phyloP scores from a whole-genome alignment of 176 grass and related monocot genomes.

The Bonia amplexicaulis region DNA sequence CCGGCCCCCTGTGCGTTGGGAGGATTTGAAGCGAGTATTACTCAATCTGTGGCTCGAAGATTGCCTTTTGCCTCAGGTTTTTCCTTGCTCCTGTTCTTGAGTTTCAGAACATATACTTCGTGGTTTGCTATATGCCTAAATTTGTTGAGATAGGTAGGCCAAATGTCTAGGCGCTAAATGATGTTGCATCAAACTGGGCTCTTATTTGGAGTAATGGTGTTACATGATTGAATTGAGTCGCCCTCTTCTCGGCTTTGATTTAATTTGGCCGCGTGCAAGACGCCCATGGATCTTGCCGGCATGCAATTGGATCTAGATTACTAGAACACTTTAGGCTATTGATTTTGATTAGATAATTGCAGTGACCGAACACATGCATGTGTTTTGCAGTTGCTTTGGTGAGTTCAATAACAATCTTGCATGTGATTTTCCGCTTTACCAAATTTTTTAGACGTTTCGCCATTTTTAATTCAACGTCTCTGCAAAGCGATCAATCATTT shows the following conservation, averaged over 20 bases:
- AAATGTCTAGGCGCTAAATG: neutral
- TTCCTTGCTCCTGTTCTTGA: neutral
- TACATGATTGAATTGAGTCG: neutral
- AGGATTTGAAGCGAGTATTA: constrained; percentile 26
- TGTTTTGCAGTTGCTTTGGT: neutral
- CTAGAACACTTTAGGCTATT: neutral
- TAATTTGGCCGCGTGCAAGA: neutral
- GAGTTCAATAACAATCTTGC: neutral
- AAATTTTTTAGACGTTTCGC: neutral
- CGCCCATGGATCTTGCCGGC: neutral
- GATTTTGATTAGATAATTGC: neutral
- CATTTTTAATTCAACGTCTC: neutral
- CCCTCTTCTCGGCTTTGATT: neutral
- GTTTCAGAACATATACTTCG: neutral
- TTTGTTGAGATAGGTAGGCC: neutral
- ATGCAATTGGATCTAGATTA: neutral
- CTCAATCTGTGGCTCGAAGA: neutral
- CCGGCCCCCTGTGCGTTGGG: neutral
- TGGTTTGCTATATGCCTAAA: neutral
- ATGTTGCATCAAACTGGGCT: neutral
- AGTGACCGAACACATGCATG: neutral
- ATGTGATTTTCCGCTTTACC: neutral
- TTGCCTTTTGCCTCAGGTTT: neutral
- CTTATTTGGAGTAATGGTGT: neutral
- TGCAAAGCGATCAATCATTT: constrained; percentile 3